A percentile compares a stretch with the other conserved stretches of the same genome.
Conservation (phyloP, 2,329 filamentous ascomycete species). For the Calonectria pauciramosa region DNA sequence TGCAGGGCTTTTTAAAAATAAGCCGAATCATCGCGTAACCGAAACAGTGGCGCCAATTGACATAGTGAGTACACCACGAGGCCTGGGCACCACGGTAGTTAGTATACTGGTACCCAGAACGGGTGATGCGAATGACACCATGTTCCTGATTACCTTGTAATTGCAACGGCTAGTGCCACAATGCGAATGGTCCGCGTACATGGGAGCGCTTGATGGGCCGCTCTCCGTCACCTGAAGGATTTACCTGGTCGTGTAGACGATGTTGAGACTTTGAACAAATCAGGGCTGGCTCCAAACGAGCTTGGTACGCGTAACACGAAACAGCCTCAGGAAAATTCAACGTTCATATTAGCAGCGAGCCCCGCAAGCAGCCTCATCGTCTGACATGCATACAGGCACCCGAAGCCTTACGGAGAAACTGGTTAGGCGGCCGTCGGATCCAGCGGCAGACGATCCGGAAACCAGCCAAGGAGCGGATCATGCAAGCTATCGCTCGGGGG, state of each 20-base stretch:
- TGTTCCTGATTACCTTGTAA: background rate
- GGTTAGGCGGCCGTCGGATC: constrained; percentile 1
- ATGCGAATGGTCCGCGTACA: background rate
- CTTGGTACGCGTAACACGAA: background rate
- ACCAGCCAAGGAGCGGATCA: background rate
- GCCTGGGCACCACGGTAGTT: background rate
- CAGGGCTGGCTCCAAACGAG: background rate
- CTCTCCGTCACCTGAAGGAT: no score
- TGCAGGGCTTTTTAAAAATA: background rate
- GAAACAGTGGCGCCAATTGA: constrained; percentile 12
- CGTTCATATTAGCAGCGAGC: background rate
- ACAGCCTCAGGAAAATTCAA: background rate
- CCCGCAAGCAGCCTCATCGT: background rate
- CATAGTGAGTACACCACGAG: constrained; percentile 1
- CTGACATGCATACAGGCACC: background rate
- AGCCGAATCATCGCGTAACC: background rate
- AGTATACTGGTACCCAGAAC: background rate
- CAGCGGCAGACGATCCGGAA: constrained; percentile 11
- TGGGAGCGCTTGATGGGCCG: background rate
- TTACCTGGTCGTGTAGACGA: background rate
- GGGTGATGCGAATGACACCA: background rate
- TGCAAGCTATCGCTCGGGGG: background rate
- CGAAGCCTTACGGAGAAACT: constrained; percentile 8
- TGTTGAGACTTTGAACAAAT: background rate
- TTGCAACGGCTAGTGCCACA: background rate